phyloP scores from a whole-genome alignment of 345 rosid genomes.

The Fremontodendron californicum region DNA sequence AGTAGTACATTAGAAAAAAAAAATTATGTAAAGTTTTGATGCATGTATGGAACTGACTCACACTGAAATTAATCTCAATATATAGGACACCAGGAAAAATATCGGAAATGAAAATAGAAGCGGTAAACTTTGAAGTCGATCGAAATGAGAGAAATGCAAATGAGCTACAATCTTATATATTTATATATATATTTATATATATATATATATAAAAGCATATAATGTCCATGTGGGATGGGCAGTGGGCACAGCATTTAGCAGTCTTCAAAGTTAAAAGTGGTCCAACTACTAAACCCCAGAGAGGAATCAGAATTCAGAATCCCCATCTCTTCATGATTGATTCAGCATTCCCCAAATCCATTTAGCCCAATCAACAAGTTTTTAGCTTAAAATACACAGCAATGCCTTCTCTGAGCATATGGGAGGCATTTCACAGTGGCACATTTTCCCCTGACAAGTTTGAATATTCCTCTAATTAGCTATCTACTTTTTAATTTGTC shows the following conservation, averaged over 20 bases:
- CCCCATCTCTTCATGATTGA: slow-evolving; percentile 42
- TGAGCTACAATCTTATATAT: background rate
- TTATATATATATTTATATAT: background rate
- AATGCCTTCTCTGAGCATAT: slow-evolving; percentile 14
- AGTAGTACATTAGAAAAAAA: background rate
- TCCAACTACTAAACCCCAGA: slow-evolving; percentile 26
- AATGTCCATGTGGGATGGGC: background rate
- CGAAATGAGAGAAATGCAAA: background rate
- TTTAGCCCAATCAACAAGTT: slow-evolving; percentile 26
- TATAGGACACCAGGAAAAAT: background rate
- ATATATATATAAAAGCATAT: background rate
- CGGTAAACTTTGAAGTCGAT: background rate
- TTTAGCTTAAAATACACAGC: background rate
- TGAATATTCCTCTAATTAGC: slow-evolving; percentile 17
- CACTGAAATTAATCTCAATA: background rate
- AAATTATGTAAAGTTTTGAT: background rate
- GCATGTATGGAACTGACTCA: background rate
- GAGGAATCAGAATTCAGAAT: slow-evolving; percentile 52
- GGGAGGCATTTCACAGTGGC: slow-evolving; percentile 14
- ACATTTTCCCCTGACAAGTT: slow-evolving; percentile 14
- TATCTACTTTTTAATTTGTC: background rate
- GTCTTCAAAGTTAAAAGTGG: slow-evolving; percentile 15
- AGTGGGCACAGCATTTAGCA: slow-evolving; percentile 11
- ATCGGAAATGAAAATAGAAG: background rate
- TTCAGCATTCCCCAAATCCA: slow-evolving; percentile 28